Evolutionary conservation across 176 grass and related monocot genomes (phyloP).

Genomic region (Aegilops bicornis): DNA sequence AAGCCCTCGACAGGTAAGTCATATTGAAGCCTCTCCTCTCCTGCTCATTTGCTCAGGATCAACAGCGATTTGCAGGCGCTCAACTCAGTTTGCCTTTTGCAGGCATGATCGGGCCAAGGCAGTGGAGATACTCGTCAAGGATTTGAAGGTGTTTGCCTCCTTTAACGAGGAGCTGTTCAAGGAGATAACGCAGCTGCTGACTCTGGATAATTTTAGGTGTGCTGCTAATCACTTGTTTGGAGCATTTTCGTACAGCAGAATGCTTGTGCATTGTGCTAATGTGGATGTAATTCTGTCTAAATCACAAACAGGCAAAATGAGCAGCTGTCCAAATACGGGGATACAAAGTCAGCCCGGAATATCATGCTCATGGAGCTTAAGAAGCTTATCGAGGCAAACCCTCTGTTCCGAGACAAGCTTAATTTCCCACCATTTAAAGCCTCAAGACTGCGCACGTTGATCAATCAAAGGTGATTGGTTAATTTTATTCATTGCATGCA

Average conservation of each 20-base stretch:
- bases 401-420: constrained; percentile 93
- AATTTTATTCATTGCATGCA: constrained; percentile 20
- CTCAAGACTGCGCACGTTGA: constrained; percentile 91
- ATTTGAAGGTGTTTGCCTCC: constrained; percentile 98
- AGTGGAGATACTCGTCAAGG: constrained; percentile 98
- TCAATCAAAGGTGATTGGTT: constrained; percentile 85
- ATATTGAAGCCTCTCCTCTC: constrained; percentile 7
- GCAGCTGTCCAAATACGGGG: constrained; percentile 97
- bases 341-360: constrained; percentile 97
- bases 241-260: constrained; percentile 22
- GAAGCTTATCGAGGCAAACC: constrained; percentile 96
- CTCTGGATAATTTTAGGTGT: constrained; percentile 97
- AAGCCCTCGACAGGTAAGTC: constrained; percentile 89
- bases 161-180: constrained; percentile 99
- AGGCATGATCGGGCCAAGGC: constrained; percentile 97
- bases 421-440: constrained; percentile 95
- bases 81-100: constrained; percentile 21
- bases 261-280: constrained; percentile 1
- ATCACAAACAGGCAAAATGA: constrained; percentile 87
- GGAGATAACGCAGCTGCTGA: constrained; percentile 98
- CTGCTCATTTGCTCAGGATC: background rate
- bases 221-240: background rate
- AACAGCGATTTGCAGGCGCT: background rate
- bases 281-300: constrained; percentile 1
- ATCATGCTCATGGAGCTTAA: constrained; percentile 99